Conservation (phyloP, 345 rosid species). For the Erucastrum elatum region DNA sequence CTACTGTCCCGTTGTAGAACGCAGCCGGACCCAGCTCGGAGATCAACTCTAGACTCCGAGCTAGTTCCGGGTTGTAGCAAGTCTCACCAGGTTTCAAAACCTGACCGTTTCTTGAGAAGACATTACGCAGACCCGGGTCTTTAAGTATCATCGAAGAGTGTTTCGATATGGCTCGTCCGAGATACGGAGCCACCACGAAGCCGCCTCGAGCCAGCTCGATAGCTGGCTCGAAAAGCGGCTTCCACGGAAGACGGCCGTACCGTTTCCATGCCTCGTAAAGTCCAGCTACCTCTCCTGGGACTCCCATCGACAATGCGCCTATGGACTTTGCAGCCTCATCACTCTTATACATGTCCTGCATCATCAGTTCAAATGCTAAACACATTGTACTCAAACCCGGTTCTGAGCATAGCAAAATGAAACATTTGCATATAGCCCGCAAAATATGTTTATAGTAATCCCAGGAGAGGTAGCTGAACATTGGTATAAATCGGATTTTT, state of each 20-base stretch:
- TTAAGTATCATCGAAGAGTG: slow-evolving; percentile 37
- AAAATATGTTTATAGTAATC: slow-evolving; percentile 50
- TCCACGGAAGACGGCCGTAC: slow-evolving; percentile 78
- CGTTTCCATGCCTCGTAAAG: slow-evolving; percentile 78
- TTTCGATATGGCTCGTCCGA: slow-evolving; percentile 43
- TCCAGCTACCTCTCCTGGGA: slow-evolving; percentile 96
- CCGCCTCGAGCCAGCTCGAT: slow-evolving; percentile 72
- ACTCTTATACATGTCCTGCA: slow-evolving; percentile 68
- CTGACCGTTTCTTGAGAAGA: slow-evolving; percentile 69
- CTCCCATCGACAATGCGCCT: slow-evolving; percentile 80
- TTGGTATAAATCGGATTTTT: no score
- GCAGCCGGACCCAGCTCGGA: slow-evolving; percentile 74
- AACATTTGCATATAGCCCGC: slow-evolving; percentile 46
- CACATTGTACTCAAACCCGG: neutral
- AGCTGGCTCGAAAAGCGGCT: slow-evolving; percentile 62
- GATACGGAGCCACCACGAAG: slow-evolving; percentile 66
- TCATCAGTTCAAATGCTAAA: neutral
- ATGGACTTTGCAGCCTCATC: slow-evolving; percentile 47
- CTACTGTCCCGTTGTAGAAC: slow-evolving; percentile 69
- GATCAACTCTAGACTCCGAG: slow-evolving; percentile 53
- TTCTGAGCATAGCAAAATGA: slow-evolving; percentile 66
- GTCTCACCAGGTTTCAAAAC: slow-evolving; percentile 61
- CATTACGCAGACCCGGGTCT: slow-evolving; percentile 63
- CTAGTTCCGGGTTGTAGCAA: slow-evolving; percentile 64
- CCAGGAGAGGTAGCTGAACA: no score